These are phyloP conservation scores for Uronychia setigera DNA, from an alignment of 73 alveolate species.

Conservation along the genomic window DNA sequence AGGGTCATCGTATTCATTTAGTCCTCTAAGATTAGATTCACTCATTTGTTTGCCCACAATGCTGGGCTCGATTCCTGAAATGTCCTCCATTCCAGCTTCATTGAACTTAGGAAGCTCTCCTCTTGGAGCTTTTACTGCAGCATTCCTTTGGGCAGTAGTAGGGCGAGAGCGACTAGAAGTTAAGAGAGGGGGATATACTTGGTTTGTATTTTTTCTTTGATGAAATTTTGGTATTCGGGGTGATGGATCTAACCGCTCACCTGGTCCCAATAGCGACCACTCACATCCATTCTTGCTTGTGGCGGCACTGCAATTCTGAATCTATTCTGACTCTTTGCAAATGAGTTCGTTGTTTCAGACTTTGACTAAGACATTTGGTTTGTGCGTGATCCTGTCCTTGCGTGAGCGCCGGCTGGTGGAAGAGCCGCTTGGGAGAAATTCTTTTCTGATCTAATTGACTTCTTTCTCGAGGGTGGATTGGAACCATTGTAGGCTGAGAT, in stretches of 20 bases:
- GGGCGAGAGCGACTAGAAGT: neutral
- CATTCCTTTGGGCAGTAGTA: neutral
- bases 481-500: neutral
- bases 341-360: neutral
- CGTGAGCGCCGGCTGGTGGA: neutral
- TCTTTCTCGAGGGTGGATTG: neutral
- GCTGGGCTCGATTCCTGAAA: neutral
- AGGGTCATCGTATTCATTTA: neutral
- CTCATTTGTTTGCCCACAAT: neutral
- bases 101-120: neutral
- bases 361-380: neutral
- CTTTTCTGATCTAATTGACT: neutral
- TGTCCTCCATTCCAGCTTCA: conserved; percentile 1
- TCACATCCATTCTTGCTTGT: neutral
- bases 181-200: neutral
- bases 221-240: neutral
- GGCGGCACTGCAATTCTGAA: neutral
- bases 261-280: neutral
- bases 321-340: neutral
- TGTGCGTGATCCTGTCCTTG: neutral
- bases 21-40: neutral
- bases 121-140: neutral
- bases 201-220: neutral
- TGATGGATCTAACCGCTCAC: neutral
- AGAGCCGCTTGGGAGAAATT: neutral